Evolutionary conservation across 2,329 filamentous ascomycete genomes (phyloP), one percentile per base, ranked within the genome.

Genomic region (Aspergillus cejpii): DNA sequence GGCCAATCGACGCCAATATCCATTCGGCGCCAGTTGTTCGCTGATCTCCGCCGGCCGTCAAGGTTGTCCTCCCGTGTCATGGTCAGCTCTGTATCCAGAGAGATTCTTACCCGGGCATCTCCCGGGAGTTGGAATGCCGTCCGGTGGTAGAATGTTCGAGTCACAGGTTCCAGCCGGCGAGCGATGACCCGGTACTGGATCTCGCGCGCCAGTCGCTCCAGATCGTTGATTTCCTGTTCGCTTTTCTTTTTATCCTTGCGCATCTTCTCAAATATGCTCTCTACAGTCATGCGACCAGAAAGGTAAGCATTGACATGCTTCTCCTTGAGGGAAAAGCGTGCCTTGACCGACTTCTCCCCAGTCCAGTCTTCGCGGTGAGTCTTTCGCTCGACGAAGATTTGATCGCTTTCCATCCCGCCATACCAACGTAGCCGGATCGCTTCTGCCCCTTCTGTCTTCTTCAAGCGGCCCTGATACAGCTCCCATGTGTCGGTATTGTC

Each of bases 311-410:
- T 97, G 61, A 98, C 85, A 51, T 96, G 87, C 77, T 98, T 98
- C 72, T 98, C 92, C 73, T 98, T 97, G 53, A 92, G 76, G 6
- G 86, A 78, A 62, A 98, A 98, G 34, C 92, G 85, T 34, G 92
- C 91, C 73, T 98, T 98, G 70, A 98, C 92, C 1, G 91, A 97
- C 72, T 97, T 95, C 67, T 98, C 92, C 47, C 92, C 92, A 0
- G 92, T 98, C 92, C 92, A 98, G 66, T 98, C 92, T 68, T 98
- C 92, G 29, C 92, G 84, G 72, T 98, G 92, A 1, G 92, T 98
- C 72, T 98, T 98, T 51, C 92, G 81, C 74, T 98, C 92, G 19
- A 98, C 85, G 61, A 97, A 98, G 45, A 97, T 94, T 43, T 87
- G 92, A 62, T 97, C 90, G 42, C 76, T 88, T 58, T 92, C 82